These are phyloP conservation scores for Citrus mangshanensis DNA, from an alignment of 345 rosid species.

Conservation along the genomic window DNA sequence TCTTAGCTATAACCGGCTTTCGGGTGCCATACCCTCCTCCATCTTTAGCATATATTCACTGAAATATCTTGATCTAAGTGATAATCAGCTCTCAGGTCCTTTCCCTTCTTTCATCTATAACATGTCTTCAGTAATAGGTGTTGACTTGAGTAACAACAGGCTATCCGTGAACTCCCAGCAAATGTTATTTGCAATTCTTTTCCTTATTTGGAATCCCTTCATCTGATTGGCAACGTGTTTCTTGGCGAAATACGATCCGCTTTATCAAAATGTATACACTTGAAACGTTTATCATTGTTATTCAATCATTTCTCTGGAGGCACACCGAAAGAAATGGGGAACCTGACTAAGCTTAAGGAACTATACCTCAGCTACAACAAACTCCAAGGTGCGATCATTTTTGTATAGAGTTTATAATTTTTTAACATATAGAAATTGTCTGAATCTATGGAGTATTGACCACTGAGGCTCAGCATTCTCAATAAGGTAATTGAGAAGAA, in stretches of 20 bases:
- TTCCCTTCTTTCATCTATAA: background rate
- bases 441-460: too few species aligned
- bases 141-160: background rate
- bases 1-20: too few species aligned
- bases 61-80: background rate
- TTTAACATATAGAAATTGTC: too few species aligned
- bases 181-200: background rate
- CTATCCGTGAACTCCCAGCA: background rate
- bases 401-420: background rate
- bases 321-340: background rate
- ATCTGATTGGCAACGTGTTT: background rate
- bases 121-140: background rate
- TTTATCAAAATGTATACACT: background rate
- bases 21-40: too few species aligned
- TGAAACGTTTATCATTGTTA: background rate
- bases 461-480: too few species aligned
- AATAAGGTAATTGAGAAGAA: too few species aligned
- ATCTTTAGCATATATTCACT: background rate
- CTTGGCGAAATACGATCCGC: background rate
- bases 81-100: background rate
- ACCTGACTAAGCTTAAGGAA: too few species aligned
- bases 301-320: constrained; percentile 7
- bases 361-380: background rate
- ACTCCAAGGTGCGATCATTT: background rate
- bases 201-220: background rate